Conservation (phyloP, 495 filamentous ascomycete genomes). For the Aspergillus leporis region DNA sequence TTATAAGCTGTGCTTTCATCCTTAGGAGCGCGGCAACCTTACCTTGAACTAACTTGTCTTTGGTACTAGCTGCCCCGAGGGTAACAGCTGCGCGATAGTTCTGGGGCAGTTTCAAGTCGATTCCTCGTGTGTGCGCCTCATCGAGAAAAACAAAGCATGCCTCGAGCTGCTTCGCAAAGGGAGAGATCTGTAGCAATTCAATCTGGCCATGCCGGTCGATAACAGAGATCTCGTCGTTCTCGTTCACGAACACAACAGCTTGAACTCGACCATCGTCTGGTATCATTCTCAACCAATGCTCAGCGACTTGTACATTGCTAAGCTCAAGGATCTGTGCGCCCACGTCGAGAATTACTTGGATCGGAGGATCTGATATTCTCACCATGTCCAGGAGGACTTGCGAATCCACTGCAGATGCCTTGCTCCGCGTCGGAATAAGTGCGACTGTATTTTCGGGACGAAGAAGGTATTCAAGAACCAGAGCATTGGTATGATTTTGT, state of each 20-base stretch:
- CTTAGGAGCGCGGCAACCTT: too few species aligned
- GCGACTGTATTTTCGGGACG: constrained; percentile 51
- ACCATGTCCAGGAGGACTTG: constrained; percentile 49
- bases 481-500: constrained; percentile 64
- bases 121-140: constrained; percentile 74
- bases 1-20: too few species aligned
- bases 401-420: constrained; percentile 48
- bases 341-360: constrained; percentile 68
- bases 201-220: constrained; percentile 44
- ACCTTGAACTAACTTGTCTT: constrained; percentile 78
- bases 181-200: constrained; percentile 57
- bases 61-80: constrained; percentile 63
- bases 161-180: constrained; percentile 60
- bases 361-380: constrained; percentile 31
- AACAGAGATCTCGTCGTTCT: constrained; percentile 46
- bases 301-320: constrained; percentile 5
- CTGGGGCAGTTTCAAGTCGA: constrained; percentile 65
- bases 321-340: constrained; percentile 63
- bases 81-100: constrained; percentile 67
- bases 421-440: constrained; percentile 48
- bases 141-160: constrained; percentile 72
- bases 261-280: constrained; percentile 19
- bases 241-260: constrained; percentile 51
- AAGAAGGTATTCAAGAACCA: constrained; percentile 60
- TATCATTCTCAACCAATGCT: constrained; percentile 14